These are phyloP conservation scores for Coffea canephora DNA, from an alignment of 257 asterid species.

Conservation along the genomic window DNA sequence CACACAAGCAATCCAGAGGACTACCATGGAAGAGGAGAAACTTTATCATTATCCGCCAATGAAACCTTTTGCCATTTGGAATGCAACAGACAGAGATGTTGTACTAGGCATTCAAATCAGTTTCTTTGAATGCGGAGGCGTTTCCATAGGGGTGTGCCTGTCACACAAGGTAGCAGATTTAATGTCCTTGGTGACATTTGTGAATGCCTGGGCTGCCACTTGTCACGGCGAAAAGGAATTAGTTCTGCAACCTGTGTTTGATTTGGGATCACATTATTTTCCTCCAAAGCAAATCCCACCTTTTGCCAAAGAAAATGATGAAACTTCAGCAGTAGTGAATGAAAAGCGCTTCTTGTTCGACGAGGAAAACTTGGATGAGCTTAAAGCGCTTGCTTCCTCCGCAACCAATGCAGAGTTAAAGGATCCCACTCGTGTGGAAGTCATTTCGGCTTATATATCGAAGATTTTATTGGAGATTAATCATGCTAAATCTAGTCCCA, in stretches of 20 bases:
- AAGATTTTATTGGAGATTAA: constrained; percentile 8
- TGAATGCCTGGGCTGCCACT: constrained; percentile 28
- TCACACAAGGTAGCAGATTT: constrained; percentile 35
- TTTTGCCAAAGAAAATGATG: background rate
- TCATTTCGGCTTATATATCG: constrained; percentile 23
- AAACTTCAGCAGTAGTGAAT: background rate
- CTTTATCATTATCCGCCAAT: background rate
- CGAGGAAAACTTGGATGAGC: background rate
- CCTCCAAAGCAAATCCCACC: constrained; percentile 12
- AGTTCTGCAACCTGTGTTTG: background rate
- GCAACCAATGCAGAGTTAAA: background rate
- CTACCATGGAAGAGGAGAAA: background rate
- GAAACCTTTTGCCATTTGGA: background rate
- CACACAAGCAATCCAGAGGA: background rate
- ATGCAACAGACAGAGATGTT: background rate
- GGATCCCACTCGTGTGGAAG: constrained; percentile 27
- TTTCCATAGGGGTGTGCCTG: constrained; percentile 28
- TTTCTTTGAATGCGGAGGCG: constrained; percentile 38
- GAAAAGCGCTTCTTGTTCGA: constrained; percentile 17
- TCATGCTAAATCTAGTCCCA: background rate
- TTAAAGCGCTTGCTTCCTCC: background rate
- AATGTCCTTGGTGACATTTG: constrained; percentile 12
- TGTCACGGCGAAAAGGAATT: background rate
- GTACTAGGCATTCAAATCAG: constrained; percentile 23
- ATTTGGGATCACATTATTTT: background rate